Evolutionary conservation across 139 green algal species (phyloP).

Genomic region (Chlamydomonas incerta): DNA sequence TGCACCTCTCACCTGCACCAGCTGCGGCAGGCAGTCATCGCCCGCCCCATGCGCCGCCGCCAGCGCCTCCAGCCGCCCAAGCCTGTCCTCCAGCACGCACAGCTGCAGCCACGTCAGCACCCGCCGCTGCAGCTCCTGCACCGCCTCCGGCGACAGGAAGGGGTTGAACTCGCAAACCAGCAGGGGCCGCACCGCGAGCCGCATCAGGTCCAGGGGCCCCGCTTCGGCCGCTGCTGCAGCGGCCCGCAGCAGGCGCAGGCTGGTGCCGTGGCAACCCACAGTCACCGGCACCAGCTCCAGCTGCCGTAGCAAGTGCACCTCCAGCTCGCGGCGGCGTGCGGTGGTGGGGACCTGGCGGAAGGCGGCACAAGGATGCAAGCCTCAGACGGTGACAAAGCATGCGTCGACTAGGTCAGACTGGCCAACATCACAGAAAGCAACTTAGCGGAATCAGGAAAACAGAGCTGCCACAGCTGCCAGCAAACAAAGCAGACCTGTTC

Average conservation of each 20-base stretch:
- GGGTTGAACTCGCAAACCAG: constrained; percentile 35
- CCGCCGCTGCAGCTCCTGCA: neutral
- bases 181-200: neutral
- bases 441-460: too few species aligned
- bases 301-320: constrained; percentile 38
- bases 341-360: too few species aligned
- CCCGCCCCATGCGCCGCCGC: neutral
- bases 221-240: neutral
- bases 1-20: constrained; percentile 3
- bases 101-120: constrained; percentile 62
- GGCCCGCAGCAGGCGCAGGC: constrained; percentile 24
- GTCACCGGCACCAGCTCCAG: neutral
- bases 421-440: too few species aligned
- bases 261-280: constrained; percentile 4
- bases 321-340: neutral
- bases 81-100: constrained; percentile 69
- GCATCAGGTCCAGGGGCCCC: constrained; percentile 33
- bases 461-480: too few species aligned
- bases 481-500: too few species aligned
- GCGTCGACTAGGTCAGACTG: too few species aligned
- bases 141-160: constrained; percentile 45
- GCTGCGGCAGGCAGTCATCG: neutral
- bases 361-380: too few species aligned
- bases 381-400: too few species aligned
- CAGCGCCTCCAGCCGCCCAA: constrained; percentile 48